Evolutionary conservation across 345 rosid species (phyloP).

Genomic region (Toxicodendron radicans): DNA sequence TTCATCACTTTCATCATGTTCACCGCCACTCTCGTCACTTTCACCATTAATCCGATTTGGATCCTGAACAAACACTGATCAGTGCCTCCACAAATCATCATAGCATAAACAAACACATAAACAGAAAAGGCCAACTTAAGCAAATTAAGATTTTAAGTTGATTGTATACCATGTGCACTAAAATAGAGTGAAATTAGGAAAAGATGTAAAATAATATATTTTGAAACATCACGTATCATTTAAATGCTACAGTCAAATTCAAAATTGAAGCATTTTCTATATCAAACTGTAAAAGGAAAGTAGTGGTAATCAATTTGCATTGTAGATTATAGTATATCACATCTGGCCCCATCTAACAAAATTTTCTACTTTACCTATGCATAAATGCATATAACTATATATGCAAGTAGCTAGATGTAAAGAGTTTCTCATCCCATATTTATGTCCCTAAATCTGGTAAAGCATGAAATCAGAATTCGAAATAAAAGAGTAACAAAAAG

Average conservation of each 20-base stretch:
- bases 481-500: neutral
- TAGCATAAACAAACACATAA: neutral
- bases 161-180: neutral
- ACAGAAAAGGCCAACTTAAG: neutral
- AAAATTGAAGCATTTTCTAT: neutral
- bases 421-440: neutral
- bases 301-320: neutral
- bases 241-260: neutral
- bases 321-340: neutral
- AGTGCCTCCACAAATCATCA: neutral
- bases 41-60: slow-evolving; percentile 11
- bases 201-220: too few species aligned
- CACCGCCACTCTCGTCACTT: slow-evolving; percentile 18
- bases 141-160: neutral
- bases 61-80: neutral
- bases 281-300: neutral
- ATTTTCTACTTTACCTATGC: neutral
- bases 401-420: neutral
- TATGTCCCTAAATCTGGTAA: neutral
- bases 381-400: neutral
- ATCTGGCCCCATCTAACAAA: neutral
- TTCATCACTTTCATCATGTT: slow-evolving; percentile 23
- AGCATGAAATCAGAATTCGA: neutral
- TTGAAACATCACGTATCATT: neutral
- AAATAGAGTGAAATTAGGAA: neutral